These are phyloP conservation scores for Aspergillus hancockii DNA, from an alignment of 495 filamentous ascomycete species.

Conservation along the genomic window DNA sequence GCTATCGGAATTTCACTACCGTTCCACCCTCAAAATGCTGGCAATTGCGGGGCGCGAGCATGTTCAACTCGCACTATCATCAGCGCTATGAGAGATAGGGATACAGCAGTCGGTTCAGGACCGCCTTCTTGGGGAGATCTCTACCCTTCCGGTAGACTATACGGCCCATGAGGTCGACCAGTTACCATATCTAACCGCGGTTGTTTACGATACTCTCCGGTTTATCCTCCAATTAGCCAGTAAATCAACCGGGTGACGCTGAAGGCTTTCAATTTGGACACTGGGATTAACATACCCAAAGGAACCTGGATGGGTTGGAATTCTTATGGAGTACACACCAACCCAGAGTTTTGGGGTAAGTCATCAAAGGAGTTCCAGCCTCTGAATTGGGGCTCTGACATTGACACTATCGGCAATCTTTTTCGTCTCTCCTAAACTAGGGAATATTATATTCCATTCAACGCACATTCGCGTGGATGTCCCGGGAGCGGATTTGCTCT, in stretches of 20 bases:
- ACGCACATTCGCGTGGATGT: slow-evolving; percentile 37
- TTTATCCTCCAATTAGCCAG: slow-evolving; percentile 43
- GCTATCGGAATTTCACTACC: slow-evolving; percentile 36
- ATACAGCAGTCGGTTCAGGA: slow-evolving; percentile 24
- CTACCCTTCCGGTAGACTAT: slow-evolving; percentile 9
- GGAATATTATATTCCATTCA: slow-evolving; percentile 40
- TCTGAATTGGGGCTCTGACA: slow-evolving; percentile 34
- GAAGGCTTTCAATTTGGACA: slow-evolving; percentile 19
- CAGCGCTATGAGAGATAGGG: slow-evolving; percentile 34
- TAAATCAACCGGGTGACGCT: slow-evolving; percentile 36
- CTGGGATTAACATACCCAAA: slow-evolving; percentile 28
- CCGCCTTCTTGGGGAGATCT: slow-evolving; percentile 28
- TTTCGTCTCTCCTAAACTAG: slow-evolving; percentile 31
- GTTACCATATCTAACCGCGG: slow-evolving; percentile 36
- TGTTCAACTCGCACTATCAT: slow-evolving; percentile 33
- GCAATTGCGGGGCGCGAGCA: slow-evolving; percentile 39
- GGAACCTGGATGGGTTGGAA: slow-evolving; percentile 42
- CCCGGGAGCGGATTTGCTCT: slow-evolving; percentile 38
- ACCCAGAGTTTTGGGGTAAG: slow-evolving; percentile 29
- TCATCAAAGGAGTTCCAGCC: slow-evolving; percentile 33
- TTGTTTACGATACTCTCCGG: slow-evolving; percentile 40
- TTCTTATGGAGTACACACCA: slow-evolving; percentile 33
- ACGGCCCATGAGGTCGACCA: slow-evolving; percentile 17
- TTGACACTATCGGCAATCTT: slow-evolving; percentile 28
- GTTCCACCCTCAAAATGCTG: slow-evolving; percentile 36